Conservation (phyloP, 371 early-diverging fungal species). For the Hamiltosporidium tvaerminnensis region DNA sequence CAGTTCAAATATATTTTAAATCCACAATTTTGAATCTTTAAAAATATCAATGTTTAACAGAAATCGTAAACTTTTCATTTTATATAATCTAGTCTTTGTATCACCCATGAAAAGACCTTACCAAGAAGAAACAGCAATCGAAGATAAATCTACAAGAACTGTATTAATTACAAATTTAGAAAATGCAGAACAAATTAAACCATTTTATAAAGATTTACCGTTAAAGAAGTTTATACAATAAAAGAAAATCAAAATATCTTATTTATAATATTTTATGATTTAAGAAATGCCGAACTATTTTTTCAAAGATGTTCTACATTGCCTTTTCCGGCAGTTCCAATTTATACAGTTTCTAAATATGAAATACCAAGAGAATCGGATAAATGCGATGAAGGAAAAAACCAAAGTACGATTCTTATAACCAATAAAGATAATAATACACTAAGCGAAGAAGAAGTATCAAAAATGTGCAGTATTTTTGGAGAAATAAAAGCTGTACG, state of each 20-base stretch:
- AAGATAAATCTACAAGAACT: slow-evolving; percentile 28
- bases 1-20: no score
- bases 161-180: slow-evolving; percentile 34
- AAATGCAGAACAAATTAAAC: slow-evolving; percentile 6
- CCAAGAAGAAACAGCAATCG: not conserved
- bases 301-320: slow-evolving; percentile 2
- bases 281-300: slow-evolving; percentile 28
- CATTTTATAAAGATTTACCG: slow-evolving; percentile 9
- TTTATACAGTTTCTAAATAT: slow-evolving; percentile 36
- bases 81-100: no score
- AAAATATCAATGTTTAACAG: no score
- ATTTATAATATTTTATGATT: slow-evolving; percentile 46
- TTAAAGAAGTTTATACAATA: slow-evolving; percentile 14
- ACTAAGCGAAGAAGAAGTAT: slow-evolving; percentile 16
- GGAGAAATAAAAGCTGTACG: slow-evolving; percentile 44
- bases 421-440: slow-evolving; percentile 12
- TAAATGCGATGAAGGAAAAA: slow-evolving; percentile 38
- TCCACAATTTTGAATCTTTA: no score
- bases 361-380: slow-evolving; percentile 51
- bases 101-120: no score
- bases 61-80: no score
- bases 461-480: slow-evolving; percentile 11
- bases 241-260: slow-evolving; percentile 33
- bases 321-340: not conserved
- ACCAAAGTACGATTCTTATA: slow-evolving; percentile 42